Conservation (phyloP, 2,329 filamentous ascomycete genomes). For the Fusarium sp. region DNA sequence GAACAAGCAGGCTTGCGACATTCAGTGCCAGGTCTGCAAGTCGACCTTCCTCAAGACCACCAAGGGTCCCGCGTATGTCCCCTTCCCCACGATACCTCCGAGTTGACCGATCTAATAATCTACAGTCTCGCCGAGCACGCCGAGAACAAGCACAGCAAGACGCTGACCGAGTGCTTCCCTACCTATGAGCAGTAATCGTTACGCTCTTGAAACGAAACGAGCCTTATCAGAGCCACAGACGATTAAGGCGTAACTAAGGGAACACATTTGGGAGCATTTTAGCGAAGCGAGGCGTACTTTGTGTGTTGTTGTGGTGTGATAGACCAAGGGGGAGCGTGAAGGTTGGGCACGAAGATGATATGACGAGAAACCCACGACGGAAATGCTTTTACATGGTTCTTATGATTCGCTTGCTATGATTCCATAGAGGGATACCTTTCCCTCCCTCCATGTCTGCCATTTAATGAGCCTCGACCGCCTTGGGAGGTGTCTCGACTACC, state of each 20-base stretch:
- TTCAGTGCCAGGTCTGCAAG: slow-evolving; percentile 83
- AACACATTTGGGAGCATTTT: slow-evolving; percentile 23
- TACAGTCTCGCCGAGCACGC: slow-evolving; percentile 76
- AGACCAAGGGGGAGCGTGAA: slow-evolving; percentile 11
- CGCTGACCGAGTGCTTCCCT: slow-evolving; percentile 78
- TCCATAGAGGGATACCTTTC: no score
- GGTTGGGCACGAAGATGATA: slow-evolving; percentile 9
- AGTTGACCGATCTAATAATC: slow-evolving; percentile 23
- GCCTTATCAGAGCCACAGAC: background rate
- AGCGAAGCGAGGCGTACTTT: slow-evolving; percentile 38
- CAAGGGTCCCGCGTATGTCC: slow-evolving; percentile 74
- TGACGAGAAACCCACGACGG: slow-evolving; percentile 30
- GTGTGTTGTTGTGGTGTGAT: slow-evolving; percentile 28
- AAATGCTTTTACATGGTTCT: slow-evolving; percentile 35
- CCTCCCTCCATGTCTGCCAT: background rate
- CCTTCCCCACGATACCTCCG: slow-evolving; percentile 44
- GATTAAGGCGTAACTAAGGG: slow-evolving; percentile 18
- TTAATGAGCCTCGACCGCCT: slow-evolving; percentile 50
- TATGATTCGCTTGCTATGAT: slow-evolving; percentile 16
- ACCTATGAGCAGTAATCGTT: slow-evolving; percentile 48
- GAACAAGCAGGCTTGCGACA: slow-evolving; percentile 80
- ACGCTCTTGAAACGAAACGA: background rate
- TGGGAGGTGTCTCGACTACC: slow-evolving; percentile 31
- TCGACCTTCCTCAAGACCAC: slow-evolving; percentile 84
- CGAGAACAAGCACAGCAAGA: slow-evolving; percentile 81